Conservation (phyloP, 179 eudicot genomes). For the Beta macrorhiza region DNA sequence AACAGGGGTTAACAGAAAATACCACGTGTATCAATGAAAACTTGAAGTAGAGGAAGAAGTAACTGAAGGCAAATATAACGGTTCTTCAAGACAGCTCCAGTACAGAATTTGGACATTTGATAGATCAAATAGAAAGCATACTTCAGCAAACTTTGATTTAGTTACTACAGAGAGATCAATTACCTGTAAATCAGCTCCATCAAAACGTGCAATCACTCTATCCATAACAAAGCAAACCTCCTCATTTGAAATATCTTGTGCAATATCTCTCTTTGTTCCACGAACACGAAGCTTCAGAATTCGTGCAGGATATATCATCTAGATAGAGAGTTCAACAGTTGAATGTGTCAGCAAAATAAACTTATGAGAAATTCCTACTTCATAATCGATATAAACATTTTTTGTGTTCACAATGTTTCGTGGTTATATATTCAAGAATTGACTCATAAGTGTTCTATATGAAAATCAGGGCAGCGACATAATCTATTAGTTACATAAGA, state of each 20-base stretch:
- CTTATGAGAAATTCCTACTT: no score
- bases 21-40: not conserved
- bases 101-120: not conserved
- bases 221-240: constrained; percentile 85
- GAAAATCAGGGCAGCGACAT: no score
- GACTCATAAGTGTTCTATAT: no score
- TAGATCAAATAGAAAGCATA: constrained; percentile 2
- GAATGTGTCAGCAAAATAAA: not conserved
- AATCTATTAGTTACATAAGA: no score
- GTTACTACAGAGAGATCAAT: not conserved
- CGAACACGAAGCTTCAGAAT: constrained; percentile 79
- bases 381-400: no score
- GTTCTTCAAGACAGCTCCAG: not conserved
- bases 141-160: not conserved
- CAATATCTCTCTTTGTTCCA: constrained; percentile 67
- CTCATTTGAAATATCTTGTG: constrained; percentile 70
- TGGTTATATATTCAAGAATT: no score
- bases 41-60: not conserved
- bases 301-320: constrained; percentile 67
- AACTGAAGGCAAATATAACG: not conserved
- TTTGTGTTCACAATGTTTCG: no score
- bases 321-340: constrained; percentile 21
- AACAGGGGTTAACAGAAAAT: not conserved
- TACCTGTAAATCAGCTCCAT: constrained; percentile 87
- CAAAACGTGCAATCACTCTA: constrained; percentile 84